Evolutionary conservation across 371 early-diverging fungal species (phyloP).

Genomic region (Cladochytrium tenue): DNA sequence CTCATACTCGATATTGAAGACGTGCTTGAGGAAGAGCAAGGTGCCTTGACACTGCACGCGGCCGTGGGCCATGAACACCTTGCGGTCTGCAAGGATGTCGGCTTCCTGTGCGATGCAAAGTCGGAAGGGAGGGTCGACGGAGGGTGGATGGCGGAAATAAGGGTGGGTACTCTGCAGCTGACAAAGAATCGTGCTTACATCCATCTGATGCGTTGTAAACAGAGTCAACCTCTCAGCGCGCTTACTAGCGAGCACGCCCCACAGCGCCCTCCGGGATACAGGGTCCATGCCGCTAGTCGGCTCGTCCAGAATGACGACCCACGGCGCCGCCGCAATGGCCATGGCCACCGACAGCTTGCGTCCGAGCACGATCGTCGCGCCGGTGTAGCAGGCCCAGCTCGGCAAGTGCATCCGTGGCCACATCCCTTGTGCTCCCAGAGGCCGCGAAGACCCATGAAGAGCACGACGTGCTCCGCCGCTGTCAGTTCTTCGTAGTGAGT

Average conservation of each 20-base stretch:
- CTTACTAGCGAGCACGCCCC: slow-evolving; percentile 22
- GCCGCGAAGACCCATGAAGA: slow-evolving; percentile 63
- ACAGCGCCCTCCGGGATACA: slow-evolving; percentile 31
- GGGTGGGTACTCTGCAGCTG: slow-evolving; percentile 51
- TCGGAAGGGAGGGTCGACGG: slow-evolving; percentile 4
- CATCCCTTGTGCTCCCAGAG: slow-evolving; percentile 32
- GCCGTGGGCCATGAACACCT: slow-evolving; percentile 67
- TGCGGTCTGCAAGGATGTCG: slow-evolving; percentile 38
- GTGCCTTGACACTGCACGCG: slow-evolving; percentile 61
- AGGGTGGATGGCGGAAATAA: slow-evolving; percentile 34
- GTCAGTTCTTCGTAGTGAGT: slow-evolving; percentile 54
- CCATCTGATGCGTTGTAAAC: slow-evolving; percentile 47
- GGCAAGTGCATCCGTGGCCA: background rate
- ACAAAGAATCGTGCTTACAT: slow-evolving; percentile 38
- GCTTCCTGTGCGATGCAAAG: slow-evolving; percentile 42
- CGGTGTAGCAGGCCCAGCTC: slow-evolving; percentile 24
- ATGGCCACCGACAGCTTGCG: slow-evolving; percentile 33
- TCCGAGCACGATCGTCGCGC: slow-evolving; percentile 35
- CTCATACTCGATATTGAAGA: slow-evolving; percentile 29
- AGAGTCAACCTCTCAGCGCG: slow-evolving; percentile 28
- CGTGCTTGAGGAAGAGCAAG: slow-evolving; percentile 59
- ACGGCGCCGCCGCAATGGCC: slow-evolving; percentile 35
- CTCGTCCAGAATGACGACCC: slow-evolving; percentile 41
- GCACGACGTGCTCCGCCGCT: slow-evolving; percentile 59
- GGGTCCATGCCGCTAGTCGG: slow-evolving; percentile 43